Percentiles rank a stretch among this genome's conserved stretches.
Evolutionary conservation across 228 moss, liverwort and hornwort species (phyloP).

Genomic region (Sphagnum fallax): DNA sequence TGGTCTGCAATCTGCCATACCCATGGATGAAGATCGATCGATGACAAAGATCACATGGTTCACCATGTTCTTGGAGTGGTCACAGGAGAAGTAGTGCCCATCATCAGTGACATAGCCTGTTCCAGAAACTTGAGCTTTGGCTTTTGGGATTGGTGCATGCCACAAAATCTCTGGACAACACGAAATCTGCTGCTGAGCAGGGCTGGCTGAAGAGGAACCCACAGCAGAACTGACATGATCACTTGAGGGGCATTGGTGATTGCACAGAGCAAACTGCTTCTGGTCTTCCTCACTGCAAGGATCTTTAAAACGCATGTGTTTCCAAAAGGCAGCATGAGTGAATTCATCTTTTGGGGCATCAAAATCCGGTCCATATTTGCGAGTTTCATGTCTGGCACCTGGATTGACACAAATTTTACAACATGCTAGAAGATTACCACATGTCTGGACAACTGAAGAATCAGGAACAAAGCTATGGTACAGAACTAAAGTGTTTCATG

Average conservation of each 20-base stretch:
- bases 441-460: too few species aligned
- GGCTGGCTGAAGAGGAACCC: neutral
- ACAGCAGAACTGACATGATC: conserved; percentile 19
- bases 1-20: conserved; percentile 2
- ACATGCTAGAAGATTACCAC: neutral
- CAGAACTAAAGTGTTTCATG: too few species aligned
- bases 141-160: conserved; percentile 21
- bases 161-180: conserved; percentile 38
- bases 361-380: conserved; percentile 43
- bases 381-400: conserved; percentile 35
- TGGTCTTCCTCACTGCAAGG: conserved; percentile 53
- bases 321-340: conserved; percentile 46
- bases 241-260: conserved; percentile 29
- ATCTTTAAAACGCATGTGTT: conserved; percentile 37
- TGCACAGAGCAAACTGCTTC: conserved; percentile 32
- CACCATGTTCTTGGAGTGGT: conserved; percentile 32
- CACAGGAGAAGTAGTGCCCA: conserved; percentile 42
- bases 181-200: conserved; percentile 8
- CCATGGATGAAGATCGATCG: conserved; percentile 39
- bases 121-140: conserved; percentile 6
- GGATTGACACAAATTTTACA: conserved; percentile 10
- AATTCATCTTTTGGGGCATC: conserved; percentile 44
- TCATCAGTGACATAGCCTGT: conserved; percentile 35
- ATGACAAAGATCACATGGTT: conserved; percentile 43
- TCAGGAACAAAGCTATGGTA: too few species aligned